Base-by-base conservation (phyloP, 1,284 basidiomycete species). In the Leccinum solheimii region DNA sequence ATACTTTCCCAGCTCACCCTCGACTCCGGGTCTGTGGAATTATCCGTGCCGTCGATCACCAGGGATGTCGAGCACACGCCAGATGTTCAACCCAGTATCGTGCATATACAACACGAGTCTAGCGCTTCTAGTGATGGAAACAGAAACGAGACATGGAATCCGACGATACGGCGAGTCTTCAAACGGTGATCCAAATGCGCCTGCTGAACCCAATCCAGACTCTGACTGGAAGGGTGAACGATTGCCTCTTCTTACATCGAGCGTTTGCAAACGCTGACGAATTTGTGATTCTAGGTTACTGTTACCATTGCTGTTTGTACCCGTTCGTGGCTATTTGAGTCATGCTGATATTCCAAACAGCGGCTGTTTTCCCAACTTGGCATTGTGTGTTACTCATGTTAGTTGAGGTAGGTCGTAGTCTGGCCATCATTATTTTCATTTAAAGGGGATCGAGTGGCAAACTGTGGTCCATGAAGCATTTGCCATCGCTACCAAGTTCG, bases 41-140 rank as follows among this genome's bases (percentile, higher is more conserved):
- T 57, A 56, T 69, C 66, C 48, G 19, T 57, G 10, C 67, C 75
- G 16, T 77, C 74, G 27, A 79, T 75, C 32, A 76, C 61, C 57
- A 75, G 78, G 73, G 62, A 77, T 75, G 56, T 66, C 64, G 45
- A 75, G 72, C 19, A 90, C 80, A 64, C 80, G 81, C 95, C 96
- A 98, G n/a, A 98, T 78, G 19, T 83, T 89, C 45, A 98, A 73
- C 16, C 87, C 82, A 27, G 87, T 83, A 53, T 95, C 92, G 56
- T 90, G 81, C 72, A 88, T 82, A 68, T 89, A 90, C 19, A 90
- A 79, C 16, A 98, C 78, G 60, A 97, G 79, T 53, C 92, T 82
- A n/a, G 86, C 87, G 16, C 78, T 73, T 56, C 81, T 81, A 36
- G 92, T 85, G 6, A 96, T 77, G 49, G 84, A 83, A 34, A 94